phyloP scores from a whole-genome alignment of 352 stramenopile genomes.

The Phytophthora constricta region DNA sequence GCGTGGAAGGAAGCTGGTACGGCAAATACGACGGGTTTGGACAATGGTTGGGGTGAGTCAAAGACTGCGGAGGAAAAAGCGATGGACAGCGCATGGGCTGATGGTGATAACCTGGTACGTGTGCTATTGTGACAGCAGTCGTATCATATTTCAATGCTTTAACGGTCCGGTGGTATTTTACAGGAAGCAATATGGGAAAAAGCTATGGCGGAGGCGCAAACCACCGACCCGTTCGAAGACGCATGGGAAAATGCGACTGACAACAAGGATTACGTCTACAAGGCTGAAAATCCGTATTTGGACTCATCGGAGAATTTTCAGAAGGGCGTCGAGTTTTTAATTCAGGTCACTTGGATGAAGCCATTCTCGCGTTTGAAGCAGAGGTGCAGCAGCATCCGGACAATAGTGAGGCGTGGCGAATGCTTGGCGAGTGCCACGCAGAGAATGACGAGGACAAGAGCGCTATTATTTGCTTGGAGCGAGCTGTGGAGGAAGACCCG shows the following conservation, averaged over 20 bases:
- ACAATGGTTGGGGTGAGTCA: slow-evolving; percentile 55
- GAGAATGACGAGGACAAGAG: slow-evolving; percentile 97
- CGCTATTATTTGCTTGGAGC: slow-evolving; percentile 95
- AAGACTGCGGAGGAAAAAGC: slow-evolving; percentile 56
- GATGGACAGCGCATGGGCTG: slow-evolving; percentile 66
- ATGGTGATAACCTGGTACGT: slow-evolving; percentile 64
- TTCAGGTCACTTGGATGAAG: slow-evolving; percentile 91
- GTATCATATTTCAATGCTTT: no score
- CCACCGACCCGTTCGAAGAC: slow-evolving; percentile 82
- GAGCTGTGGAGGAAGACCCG: slow-evolving; percentile 94
- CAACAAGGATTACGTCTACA: slow-evolving; percentile 74
- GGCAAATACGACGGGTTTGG: slow-evolving; percentile 39
- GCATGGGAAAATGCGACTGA: slow-evolving; percentile 62
- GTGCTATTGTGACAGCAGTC: not conserved
- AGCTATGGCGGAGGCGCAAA: slow-evolving; percentile 70
- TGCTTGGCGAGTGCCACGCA: slow-evolving; percentile 95
- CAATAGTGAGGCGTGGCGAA: slow-evolving; percentile 94
- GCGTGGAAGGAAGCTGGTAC: slow-evolving; percentile 48
- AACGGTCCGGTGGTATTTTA: slow-evolving; percentile 4
- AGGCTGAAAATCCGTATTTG: slow-evolving; percentile 77
- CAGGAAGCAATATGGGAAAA: slow-evolving; percentile 83
- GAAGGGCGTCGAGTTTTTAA: slow-evolving; percentile 86
- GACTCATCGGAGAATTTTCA: slow-evolving; percentile 76
- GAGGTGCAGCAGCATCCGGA: slow-evolving; percentile 93
- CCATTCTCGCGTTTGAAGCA: slow-evolving; percentile 95